Conservation (phyloP, 305 asterid species). For the Galium porrigens region DNA sequence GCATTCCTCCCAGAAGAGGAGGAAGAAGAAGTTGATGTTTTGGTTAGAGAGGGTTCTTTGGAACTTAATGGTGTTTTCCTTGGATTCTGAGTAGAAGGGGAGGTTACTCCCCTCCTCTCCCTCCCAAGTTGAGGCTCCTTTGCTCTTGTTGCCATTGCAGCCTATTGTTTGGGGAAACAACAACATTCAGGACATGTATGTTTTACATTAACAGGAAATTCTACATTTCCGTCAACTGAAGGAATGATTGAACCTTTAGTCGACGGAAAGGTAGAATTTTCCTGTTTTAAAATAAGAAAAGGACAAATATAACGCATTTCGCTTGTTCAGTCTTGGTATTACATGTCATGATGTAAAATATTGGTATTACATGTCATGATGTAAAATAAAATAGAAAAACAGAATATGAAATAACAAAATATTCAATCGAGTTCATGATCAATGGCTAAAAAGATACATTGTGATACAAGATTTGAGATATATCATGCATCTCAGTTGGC, state of each 20-base stretch:
- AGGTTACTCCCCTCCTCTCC: slow-evolving; percentile 31
- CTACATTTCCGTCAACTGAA: not conserved
- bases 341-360: too few species aligned
- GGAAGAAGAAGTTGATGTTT: slow-evolving; percentile 6
- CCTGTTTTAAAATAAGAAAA: not conserved
- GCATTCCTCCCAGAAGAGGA: not conserved
- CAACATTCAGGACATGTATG: not conserved
- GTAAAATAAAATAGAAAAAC: not conserved
- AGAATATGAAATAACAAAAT: too few species aligned
- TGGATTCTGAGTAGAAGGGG: slow-evolving; percentile 23
- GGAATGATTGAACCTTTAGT: not conserved
- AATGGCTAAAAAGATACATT: too few species aligned
- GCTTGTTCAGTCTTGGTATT: too few species aligned
- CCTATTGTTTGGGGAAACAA: not conserved
- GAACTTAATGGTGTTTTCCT: slow-evolving; percentile 21
- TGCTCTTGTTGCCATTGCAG: slow-evolving; percentile 33
- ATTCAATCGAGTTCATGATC: not conserved
- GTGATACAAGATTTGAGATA: too few species aligned
- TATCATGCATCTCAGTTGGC: not conserved
- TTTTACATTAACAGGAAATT: not conserved
- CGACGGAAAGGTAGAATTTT: too few species aligned
- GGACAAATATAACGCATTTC: not conserved
- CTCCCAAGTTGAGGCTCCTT: slow-evolving; percentile 23
- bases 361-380: too few species aligned
- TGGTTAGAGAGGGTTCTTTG: slow-evolving; percentile 17